Evolutionary conservation across 176 grass and related monocot species (phyloP).

Genomic region (Avena sativa): DNA sequence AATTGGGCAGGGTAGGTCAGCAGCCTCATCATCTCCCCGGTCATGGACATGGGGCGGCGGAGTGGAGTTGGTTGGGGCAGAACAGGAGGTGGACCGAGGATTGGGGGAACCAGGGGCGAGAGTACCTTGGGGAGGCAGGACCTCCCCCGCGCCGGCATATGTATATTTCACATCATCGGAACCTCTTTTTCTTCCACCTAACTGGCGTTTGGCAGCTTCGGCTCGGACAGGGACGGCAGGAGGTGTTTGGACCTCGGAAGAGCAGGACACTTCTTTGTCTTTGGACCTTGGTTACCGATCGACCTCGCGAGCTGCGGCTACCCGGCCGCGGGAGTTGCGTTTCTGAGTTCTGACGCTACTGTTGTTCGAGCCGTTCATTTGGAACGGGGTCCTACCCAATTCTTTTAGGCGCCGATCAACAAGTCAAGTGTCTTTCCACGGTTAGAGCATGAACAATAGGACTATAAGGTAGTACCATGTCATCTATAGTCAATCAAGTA

Average conservation of each 20-base stretch:
- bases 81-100: background rate
- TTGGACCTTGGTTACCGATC: background rate
- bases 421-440: too few species aligned
- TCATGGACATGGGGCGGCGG: background rate
- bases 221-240: conserved; percentile 37
- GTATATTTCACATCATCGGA: background rate
- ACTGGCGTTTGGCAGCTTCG: conserved; percentile 30
- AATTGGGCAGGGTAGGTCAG: conserved; percentile 10
- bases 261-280: conserved; percentile 27
- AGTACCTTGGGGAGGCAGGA: conserved; percentile 57
- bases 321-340: background rate
- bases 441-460: too few species aligned
- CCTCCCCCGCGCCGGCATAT: conserved; percentile 26
- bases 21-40: background rate
- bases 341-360: background rate
- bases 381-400: too few species aligned
- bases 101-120: conserved; percentile 27
- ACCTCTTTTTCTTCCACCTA: conserved; percentile 41
- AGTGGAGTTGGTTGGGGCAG: background rate
- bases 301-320: background rate
- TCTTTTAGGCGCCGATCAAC: too few species aligned
- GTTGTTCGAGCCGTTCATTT: background rate
- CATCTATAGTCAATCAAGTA: too few species aligned
- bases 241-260: conserved; percentile 7
- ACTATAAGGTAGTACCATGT: too few species aligned